phyloP scores from a whole-genome alignment of 73 alveolate species.

The Strombidium stylifer region DNA sequence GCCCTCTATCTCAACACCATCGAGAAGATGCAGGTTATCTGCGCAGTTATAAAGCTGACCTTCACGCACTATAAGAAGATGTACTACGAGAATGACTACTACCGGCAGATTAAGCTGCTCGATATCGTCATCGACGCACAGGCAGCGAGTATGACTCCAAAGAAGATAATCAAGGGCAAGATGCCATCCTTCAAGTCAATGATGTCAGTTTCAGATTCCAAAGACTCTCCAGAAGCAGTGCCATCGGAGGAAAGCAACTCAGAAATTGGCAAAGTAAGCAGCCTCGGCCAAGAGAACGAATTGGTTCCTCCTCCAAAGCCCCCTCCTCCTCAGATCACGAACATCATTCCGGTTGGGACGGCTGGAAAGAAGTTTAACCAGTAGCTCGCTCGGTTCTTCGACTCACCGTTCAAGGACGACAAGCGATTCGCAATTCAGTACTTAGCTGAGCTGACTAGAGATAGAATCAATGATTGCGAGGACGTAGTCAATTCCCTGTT shows the following conservation, averaged over 20 bases:
- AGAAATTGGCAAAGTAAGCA: too few species aligned
- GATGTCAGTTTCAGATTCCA: too few species aligned
- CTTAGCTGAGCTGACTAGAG: slow-evolving; percentile 53
- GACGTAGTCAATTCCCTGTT: slow-evolving; percentile 47
- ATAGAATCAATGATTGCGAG: slow-evolving; percentile 23
- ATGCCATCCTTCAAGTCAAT: background rate
- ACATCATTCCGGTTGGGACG: background rate
- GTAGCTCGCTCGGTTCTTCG: slow-evolving; percentile 31
- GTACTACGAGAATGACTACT: slow-evolving; percentile 61
- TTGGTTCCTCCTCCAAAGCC: too few species aligned
- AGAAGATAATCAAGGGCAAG: background rate
- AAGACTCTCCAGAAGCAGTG: too few species aligned
- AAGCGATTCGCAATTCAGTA: slow-evolving; percentile 45
- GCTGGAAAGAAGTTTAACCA: slow-evolving; percentile 9
- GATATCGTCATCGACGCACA: slow-evolving; percentile 14
- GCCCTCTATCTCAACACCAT: slow-evolving; percentile 13
- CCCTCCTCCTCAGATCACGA: too few species aligned
- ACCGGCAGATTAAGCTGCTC: slow-evolving; percentile 37
- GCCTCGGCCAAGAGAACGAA: too few species aligned
- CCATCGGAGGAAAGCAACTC: too few species aligned
- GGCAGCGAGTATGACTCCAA: background rate
- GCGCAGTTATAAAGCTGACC: slow-evolving; percentile 20
- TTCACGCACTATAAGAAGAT: slow-evolving; percentile 40
- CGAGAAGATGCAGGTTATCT: slow-evolving; percentile 12
- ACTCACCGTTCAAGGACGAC: slow-evolving; percentile 60